These are phyloP conservation scores for Ceriops decandra DNA, from an alignment of 345 rosid genomes.

Conservation along the genomic window DNA sequence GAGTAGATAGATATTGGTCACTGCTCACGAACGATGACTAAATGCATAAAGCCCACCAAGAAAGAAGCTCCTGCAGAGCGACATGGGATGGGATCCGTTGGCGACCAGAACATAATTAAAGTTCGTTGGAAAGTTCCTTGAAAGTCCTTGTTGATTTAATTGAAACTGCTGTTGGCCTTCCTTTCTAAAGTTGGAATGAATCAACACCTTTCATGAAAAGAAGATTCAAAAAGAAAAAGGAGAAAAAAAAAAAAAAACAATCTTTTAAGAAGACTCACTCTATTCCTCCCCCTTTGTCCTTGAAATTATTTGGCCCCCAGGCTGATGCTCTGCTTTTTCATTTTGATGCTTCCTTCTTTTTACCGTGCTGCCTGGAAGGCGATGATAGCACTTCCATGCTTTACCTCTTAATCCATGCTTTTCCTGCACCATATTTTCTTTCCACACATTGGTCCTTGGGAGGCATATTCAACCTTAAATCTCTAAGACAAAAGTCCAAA, in stretches of 20 bases:
- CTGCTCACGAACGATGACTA: too few species aligned
- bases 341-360: conserved; percentile 5
- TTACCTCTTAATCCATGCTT: conserved; percentile 1
- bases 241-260: neutral
- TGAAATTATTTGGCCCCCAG: conserved; percentile 12
- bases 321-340: conserved; percentile 6
- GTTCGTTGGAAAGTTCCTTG: neutral
- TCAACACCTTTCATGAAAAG: neutral
- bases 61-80: too few species aligned
- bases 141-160: conserved; percentile 1
- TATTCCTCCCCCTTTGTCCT: neutral
- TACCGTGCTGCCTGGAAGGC: neutral
- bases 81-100: too few species aligned
- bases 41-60: too few species aligned
- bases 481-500: too few species aligned
- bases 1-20: too few species aligned
- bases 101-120: too few species aligned
- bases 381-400: neutral
- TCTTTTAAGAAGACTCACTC: neutral
- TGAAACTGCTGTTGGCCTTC: neutral
- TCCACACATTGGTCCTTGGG: too few species aligned
- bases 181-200: neutral
- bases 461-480: too few species aligned
- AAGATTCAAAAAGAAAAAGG: neutral
- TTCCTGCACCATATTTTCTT: too few species aligned